Evolutionary conservation across 305 asterid genomes (phyloP).

Genomic region (Solanum chacoense): DNA sequence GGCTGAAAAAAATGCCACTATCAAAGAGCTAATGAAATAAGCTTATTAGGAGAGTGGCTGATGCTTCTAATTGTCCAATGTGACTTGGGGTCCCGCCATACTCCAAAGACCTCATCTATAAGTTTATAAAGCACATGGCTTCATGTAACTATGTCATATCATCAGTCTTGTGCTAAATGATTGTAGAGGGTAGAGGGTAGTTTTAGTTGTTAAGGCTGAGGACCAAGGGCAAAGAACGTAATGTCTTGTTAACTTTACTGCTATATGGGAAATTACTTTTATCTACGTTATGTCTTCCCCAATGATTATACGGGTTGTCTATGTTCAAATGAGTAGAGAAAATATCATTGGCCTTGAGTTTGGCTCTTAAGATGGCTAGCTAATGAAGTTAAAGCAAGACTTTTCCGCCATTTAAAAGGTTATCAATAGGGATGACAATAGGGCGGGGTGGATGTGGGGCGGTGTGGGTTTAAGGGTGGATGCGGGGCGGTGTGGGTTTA

Average conservation of each 20-base stretch:
- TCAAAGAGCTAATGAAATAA: neutral
- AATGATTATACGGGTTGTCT: neutral
- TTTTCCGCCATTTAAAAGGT: neutral
- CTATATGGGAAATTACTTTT: neutral
- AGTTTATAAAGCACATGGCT: neutral
- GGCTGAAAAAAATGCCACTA: neutral
- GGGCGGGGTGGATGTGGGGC: neutral
- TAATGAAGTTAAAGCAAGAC: neutral
- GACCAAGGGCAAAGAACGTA: neutral
- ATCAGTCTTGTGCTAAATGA: neutral
- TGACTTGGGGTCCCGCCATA: neutral
- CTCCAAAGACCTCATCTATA: neutral
- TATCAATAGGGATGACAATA: neutral
- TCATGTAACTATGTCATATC: neutral
- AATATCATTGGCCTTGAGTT: neutral
- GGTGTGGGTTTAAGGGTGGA: neutral
- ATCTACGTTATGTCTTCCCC: neutral
- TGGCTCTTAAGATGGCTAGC: neutral
- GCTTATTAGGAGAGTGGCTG: neutral
- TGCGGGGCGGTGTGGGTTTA: neutral
- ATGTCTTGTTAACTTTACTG: neutral
- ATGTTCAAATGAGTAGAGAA: neutral
- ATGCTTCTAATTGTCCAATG: neutral
- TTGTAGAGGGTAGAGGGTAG: neutral
- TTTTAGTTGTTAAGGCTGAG: neutral